Conservation (phyloP, 2,329 filamentous ascomycete species). For the Fusarium nisikadoi region DNA sequence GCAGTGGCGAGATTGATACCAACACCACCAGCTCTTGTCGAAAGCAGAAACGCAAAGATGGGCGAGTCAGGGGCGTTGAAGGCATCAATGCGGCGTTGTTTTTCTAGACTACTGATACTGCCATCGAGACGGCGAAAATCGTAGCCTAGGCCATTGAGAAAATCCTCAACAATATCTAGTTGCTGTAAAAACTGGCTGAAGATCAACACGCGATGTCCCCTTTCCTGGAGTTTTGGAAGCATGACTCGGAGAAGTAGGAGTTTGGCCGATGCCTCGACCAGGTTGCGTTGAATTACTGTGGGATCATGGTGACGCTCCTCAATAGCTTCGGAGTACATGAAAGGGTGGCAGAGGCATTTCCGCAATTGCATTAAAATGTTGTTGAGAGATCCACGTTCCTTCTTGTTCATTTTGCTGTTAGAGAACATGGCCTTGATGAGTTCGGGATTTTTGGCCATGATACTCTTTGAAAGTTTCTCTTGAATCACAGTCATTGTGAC, state of each 20-base stretch:
- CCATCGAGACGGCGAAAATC: conserved; percentile 86
- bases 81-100: conserved; percentile 92
- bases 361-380: conserved; percentile 96
- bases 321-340: conserved; percentile 89
- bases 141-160: conserved; percentile 79
- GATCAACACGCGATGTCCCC: conserved; percentile 89
- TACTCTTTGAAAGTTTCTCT: conserved; percentile 93
- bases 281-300: conserved; percentile 75
- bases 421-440: conserved; percentile 89
- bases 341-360: conserved; percentile 95
- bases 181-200: conserved; percentile 96
- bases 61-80: conserved; percentile 88
- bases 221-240: conserved; percentile 85
- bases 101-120: conserved; percentile 80
- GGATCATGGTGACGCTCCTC: conserved; percentile 79
- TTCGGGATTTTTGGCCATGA: conserved; percentile 88
- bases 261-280: conserved; percentile 92
- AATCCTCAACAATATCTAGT: conserved; percentile 92
- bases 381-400: conserved; percentile 83
- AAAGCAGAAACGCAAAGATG: conserved; percentile 90
- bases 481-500: conserved; percentile 96
- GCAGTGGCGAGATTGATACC: conserved; percentile 97
- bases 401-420: conserved; percentile 70
- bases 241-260: conserved; percentile 85
- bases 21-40: conserved; percentile 93